Base-by-base conservation (phyloP, 2,329 filamentous ascomycete genomes). In the Sarocladiaceae sp. region DNA sequence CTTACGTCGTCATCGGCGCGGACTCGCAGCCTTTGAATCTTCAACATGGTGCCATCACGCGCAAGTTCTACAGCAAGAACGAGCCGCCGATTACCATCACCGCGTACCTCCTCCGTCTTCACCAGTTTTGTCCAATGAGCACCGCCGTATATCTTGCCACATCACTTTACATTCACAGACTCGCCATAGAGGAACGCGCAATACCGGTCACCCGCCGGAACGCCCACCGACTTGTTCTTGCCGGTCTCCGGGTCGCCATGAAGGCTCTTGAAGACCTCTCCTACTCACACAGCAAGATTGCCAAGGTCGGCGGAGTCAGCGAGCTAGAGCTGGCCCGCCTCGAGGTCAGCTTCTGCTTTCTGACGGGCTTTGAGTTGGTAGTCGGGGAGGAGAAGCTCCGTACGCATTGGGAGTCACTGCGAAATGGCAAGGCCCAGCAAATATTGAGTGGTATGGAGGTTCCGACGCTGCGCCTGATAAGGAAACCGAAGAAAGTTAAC, bases 221-320 rank as follows among this genome's bases (percentile, higher is more conserved):
- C 50, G 84, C 88, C 49, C 91, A 98, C 62, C 81, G 93, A 2
- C 69, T 97, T 6, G 73, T 95, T 24, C 75, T 98, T 13, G 90
- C 88, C 0, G 87, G 85, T 6, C 72, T 96, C 44, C 73, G 90
- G 27, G 86, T 96, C 3, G 89, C 91, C 12, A 93, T 90, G 78
- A 98, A 97, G 67, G 87, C 88, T 1, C 69, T 96, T n/a, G 91
- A 98, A 63, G 91, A 97, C 61, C 74, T 91, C 44, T 86, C 83
- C 53, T 95, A 94, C 66, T 80, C 87, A 7, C 91, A 96, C 65
- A 75, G 75, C 48, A 84, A 88, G 45, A 82, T 96, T 52, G 83
- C 91, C 15, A 85, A 83, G 51, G 90, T 97, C 2, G 91, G 93
- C 33, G 91, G 91, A 15, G 88, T 97, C 13, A 87, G 80, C 56